phyloP scores from a whole-genome alignment of 2,329 filamentous ascomycete genomes.

The Neurospora sp. region DNA sequence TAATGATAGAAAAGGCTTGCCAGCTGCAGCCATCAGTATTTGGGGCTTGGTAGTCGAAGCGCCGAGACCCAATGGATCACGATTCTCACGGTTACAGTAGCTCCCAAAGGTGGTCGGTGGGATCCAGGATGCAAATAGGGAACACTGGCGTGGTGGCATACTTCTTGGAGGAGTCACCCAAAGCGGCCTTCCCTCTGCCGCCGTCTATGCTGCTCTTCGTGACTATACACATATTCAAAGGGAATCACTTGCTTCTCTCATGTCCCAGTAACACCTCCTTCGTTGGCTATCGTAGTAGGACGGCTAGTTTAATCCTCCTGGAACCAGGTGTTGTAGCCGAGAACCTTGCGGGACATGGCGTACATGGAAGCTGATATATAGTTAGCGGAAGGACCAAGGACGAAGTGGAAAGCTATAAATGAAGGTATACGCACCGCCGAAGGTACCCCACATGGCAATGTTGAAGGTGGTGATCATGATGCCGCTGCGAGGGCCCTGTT shows the following conservation, averaged over 20 bases:
- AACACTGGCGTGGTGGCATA: constrained; percentile 1
- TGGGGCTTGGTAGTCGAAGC: background rate
- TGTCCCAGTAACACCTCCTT: background rate
- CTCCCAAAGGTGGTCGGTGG: constrained; percentile 8
- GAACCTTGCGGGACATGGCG: constrained; percentile 62
- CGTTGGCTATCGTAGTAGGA: background rate
- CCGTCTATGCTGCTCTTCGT: constrained; percentile 1
- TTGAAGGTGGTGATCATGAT: constrained; percentile 60
- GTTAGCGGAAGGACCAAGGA: background rate
- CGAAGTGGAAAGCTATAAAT: background rate
- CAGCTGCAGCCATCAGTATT: constrained; percentile 2
- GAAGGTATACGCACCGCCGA: constrained; percentile 43
- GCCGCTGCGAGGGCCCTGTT: constrained; percentile 54
- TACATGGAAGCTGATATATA: constrained; percentile 45
- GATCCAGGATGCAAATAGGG: constrained; percentile 5
- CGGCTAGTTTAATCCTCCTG: constrained; percentile 36
- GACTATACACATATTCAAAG: constrained; percentile 12
- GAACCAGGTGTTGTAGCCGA: constrained; percentile 74
- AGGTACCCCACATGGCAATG: constrained; percentile 49
- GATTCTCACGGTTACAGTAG: constrained; percentile 6
- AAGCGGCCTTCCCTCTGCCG: background rate
- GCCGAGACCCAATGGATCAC: constrained; percentile 3
- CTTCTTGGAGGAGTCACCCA: background rate
- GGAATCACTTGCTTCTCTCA: background rate
- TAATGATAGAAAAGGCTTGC: constrained; percentile 12